phyloP scores from a whole-genome alignment of 2,329 filamentous ascomycete genomes.

The Epichloe amarillans region DNA sequence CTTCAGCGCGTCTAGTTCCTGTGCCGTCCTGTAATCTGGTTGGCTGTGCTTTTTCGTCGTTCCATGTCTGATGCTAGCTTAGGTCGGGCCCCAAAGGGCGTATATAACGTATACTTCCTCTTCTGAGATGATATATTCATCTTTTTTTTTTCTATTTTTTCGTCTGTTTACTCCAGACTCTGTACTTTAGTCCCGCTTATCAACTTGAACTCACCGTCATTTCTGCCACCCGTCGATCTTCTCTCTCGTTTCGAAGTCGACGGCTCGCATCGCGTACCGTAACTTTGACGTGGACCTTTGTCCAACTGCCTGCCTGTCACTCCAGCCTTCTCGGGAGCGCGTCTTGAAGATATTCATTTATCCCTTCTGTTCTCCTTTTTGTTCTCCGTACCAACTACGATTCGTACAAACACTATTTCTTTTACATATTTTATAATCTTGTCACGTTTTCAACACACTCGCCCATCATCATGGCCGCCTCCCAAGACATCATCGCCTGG shows the following conservation, averaged over 20 bases:
- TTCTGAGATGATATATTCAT: background rate
- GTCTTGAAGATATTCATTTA: too few relatives aligned
- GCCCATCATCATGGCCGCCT: constrained; percentile 9
- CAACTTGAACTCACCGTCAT: background rate
- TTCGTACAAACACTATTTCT: too few relatives aligned
- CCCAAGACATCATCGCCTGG: constrained; percentile 24
- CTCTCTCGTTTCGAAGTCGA: too few relatives aligned
- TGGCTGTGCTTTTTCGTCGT: background rate
- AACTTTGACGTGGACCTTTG: too few relatives aligned
- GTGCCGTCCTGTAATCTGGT: background rate
- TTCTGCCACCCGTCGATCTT: too few relatives aligned
- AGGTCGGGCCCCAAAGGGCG: background rate
- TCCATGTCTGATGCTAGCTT: background rate
- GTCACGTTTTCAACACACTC: too few relatives aligned
- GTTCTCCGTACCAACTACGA: too few relatives aligned
- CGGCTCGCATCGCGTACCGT: too few relatives aligned
- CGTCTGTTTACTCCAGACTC: background rate
- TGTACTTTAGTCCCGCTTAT: background rate
- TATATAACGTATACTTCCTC: background rate
- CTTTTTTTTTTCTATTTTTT: background rate
- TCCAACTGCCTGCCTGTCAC: too few relatives aligned
- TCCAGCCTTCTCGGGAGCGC: too few relatives aligned
- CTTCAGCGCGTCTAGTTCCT: background rate
- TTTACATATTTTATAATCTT: too few relatives aligned
- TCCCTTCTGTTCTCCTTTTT: too few relatives aligned